Evolutionary conservation across 2,329 filamentous ascomycete genomes (phyloP), one percentile per base, ranked within the genome.

Genomic region (Fusarium sp.): DNA sequence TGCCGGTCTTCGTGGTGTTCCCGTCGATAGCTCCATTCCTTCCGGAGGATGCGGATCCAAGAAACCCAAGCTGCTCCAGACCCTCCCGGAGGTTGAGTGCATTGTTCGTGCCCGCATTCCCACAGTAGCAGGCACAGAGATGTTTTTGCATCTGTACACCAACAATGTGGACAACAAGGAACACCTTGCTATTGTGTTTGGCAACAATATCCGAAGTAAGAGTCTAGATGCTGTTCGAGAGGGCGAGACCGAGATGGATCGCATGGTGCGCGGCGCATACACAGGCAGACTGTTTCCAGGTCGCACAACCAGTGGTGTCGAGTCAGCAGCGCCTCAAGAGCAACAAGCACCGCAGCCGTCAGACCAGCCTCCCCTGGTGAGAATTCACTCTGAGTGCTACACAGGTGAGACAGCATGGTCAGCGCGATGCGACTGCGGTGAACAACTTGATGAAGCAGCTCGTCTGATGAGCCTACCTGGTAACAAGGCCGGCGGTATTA

Each of bases 321-420:
- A 75, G 78, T 83, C 80, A 75, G 80, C 75, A 15, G 73, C 74
- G 3, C 71, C 75, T 21, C 64, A 69, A 10, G 69, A 69, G 57
- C 59, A 60, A 30, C 40, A 61, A 30, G 28, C 64, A 28, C 72
- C 75, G 19, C 35, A 63, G 52, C 64, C 38, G 44, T 33, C 57
- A n/a, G 40, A 63, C 12, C 75, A 79, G 46, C 65, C 71, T 57
- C 94, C 96, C 0, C 86, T 99, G 43, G 96, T 99, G 52, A 90
- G 96, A 64, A 99, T 99, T 80, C 96, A 99, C 82, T 97, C 94
- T 6, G 96, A 99, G 83, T 99, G 96, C 84, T 99, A 99, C 83
- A 99, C 96, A 0, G 96, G 96, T 67, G 96, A 99, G 86, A 99
- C 96, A 2, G 96, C 97, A 2, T 98, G 96, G 96, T 98, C 95